phyloP scores from a whole-genome alignment of 2,329 filamentous ascomycete genomes.

The Escovopsis weberi region DNA sequence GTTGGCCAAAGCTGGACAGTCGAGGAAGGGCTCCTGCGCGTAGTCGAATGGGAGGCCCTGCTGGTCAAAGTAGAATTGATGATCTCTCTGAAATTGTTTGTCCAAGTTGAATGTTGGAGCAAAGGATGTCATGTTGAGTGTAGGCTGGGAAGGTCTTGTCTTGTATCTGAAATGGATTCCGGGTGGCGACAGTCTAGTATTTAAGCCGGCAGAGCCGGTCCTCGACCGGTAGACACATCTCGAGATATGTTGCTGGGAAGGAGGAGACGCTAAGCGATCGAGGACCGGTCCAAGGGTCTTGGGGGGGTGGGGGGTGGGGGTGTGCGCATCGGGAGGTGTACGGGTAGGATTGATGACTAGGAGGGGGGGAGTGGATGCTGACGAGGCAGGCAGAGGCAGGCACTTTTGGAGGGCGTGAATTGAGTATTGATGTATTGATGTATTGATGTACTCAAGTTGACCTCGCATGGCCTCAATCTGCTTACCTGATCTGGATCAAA shows the following conservation, averaged over 20 bases:
- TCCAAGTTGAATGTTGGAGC: constrained; percentile 2
- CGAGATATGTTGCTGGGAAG: neutral
- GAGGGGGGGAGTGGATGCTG: too few species aligned
- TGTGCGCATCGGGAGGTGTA: neutral
- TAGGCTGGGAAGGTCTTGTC: constrained; percentile 9
- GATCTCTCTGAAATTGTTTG: constrained; percentile 7
- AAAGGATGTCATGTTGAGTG: constrained; percentile 17
- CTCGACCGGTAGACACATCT: constrained; percentile 4
- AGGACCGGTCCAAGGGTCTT: neutral
- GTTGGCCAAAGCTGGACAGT: constrained; percentile 8
- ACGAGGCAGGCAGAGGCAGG: too few species aligned
- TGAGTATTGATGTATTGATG: too few species aligned
- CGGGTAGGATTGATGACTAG: neutral
- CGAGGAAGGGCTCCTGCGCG: constrained; percentile 2
- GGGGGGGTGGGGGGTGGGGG: neutral
- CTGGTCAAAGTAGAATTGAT: constrained; percentile 7
- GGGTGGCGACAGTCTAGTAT: constrained; percentile 7
- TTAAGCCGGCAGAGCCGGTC: constrained; percentile 4
- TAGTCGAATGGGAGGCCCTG: constrained; percentile 8
- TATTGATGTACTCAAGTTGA: too few species aligned
- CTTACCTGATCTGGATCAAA: too few species aligned
- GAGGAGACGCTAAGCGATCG: neutral
- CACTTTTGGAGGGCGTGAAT: too few species aligned
- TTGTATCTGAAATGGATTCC: constrained; percentile 2
- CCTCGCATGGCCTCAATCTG: too few species aligned